Conservation (phyloP, 1,284 basidiomycete species). For the Fomitopsis betulina region DNA sequence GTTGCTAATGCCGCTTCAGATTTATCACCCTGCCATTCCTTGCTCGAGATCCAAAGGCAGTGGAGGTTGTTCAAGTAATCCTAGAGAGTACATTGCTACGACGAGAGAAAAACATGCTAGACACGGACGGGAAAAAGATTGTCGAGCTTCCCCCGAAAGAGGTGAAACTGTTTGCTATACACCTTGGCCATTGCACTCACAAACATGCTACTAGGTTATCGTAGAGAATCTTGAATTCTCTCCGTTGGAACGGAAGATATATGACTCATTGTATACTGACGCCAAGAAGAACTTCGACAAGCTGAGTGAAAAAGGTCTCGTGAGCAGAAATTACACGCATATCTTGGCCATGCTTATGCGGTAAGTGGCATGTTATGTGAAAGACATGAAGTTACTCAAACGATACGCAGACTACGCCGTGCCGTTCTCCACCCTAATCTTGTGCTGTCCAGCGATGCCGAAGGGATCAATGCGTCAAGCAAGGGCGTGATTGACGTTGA, state of each 20-base stretch:
- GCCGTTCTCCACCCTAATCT: slow-evolving; percentile 84
- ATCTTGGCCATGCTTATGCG: slow-evolving; percentile 91
- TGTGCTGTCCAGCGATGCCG: slow-evolving; percentile 41
- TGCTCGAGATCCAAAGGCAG: slow-evolving; percentile 82
- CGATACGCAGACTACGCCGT: slow-evolving; percentile 60
- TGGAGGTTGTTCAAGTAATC: slow-evolving; percentile 91
- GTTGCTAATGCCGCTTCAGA: slow-evolving; percentile 30
- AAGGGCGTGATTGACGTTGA: slow-evolving; percentile 53
- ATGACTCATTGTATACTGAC: slow-evolving; percentile 69
- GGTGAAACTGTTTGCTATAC: slow-evolving; percentile 30
- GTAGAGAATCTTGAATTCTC: slow-evolving; percentile 77
- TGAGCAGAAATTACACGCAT: slow-evolving; percentile 84
- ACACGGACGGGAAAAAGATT: slow-evolving; percentile 83
- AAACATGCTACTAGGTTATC: not conserved
- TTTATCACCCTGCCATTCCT: slow-evolving; percentile 90
- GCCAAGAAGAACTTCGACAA: slow-evolving; percentile 73
- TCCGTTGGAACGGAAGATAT: slow-evolving; percentile 73
- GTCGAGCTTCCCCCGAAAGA: slow-evolving; percentile 88
- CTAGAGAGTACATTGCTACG: slow-evolving; percentile 85
- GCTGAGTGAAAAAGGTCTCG: slow-evolving; percentile 69
- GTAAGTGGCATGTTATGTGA: slow-evolving; percentile 33
- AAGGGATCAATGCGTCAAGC: slow-evolving; percentile 14
- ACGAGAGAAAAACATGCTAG: slow-evolving; percentile 94
- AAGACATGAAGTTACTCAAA: not conserved
- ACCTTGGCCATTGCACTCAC: not conserved